A percentile compares a stretch with the other conserved stretches of the same genome.
Conservation (phyloP, 2,329 filamentous ascomycete genomes). For the Sporothrix euskadiensis region DNA sequence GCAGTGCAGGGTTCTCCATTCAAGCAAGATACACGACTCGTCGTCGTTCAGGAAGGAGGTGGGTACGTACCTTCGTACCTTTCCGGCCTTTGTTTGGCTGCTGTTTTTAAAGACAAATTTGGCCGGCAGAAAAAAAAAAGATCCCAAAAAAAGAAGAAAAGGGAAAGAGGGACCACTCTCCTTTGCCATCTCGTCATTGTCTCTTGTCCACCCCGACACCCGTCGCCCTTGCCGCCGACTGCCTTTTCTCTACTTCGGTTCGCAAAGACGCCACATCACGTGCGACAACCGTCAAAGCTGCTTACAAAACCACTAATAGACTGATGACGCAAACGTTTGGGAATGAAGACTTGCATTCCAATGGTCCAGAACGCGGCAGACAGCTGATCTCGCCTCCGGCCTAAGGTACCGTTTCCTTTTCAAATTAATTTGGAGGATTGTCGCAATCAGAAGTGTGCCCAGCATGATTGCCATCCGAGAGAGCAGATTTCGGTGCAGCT, state of each 20-base stretch:
- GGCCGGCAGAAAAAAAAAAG: conserved; percentile 19
- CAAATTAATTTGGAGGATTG: no score
- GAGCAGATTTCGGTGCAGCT: neutral
- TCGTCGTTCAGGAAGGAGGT: neutral
- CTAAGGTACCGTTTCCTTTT: neutral
- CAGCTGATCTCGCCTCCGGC: neutral
- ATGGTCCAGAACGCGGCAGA: neutral
- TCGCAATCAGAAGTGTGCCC: neutral
- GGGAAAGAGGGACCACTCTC: neutral
- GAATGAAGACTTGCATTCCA: neutral
- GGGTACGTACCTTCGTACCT: conserved; percentile 13
- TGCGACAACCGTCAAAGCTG: neutral
- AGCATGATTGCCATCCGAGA: neutral
- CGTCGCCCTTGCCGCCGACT: conserved; percentile 21
- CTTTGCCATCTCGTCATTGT: conserved; percentile 26
- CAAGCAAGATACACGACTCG: neutral
- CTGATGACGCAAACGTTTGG: conserved; percentile 20
- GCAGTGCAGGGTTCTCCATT: neutral
- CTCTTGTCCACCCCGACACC: conserved; percentile 11
- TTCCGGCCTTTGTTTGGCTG: neutral
- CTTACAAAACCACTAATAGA: no score
- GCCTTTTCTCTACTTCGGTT: neutral
- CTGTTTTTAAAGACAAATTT: neutral
- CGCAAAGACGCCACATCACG: conserved; percentile 23
- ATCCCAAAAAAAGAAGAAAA: neutral